Evolutionary conservation across 2,329 filamentous ascomycete genomes (phyloP).

Genomic region (Sclerotinia glacialis): DNA sequence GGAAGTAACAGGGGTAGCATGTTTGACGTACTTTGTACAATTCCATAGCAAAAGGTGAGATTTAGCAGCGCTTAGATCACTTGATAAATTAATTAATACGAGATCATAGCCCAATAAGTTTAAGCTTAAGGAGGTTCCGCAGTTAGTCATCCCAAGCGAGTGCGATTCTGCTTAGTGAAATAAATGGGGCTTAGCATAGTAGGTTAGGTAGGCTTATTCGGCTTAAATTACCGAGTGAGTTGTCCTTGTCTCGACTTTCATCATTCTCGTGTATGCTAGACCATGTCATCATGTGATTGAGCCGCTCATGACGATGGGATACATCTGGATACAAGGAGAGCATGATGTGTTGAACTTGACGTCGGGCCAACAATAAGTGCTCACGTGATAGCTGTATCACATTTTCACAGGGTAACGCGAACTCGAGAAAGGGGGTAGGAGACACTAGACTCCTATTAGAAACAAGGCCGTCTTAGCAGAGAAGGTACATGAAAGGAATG

Average conservation of each 20-base stretch:
- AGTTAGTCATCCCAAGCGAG: slow-evolving; percentile 2
- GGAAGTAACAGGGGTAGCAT: background rate
- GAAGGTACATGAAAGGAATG: too few species aligned
- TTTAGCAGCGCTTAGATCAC: background rate
- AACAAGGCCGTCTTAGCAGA: too few species aligned
- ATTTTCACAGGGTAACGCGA: too few species aligned
- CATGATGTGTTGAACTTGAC: too few species aligned
- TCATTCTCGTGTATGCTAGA: background rate
- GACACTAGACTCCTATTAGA: too few species aligned
- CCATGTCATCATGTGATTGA: background rate
- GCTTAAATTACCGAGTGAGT: background rate
- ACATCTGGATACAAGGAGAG: too few species aligned
- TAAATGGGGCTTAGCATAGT: background rate
- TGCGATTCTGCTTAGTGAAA: background rate
- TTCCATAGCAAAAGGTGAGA: background rate
- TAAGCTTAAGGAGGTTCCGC: slow-evolving; percentile 2
- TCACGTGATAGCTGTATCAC: too few species aligned
- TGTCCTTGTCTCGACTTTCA: too few species aligned
- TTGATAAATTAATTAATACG: background rate
- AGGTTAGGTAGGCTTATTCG: background rate
- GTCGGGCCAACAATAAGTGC: too few species aligned
- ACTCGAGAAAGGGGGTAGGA: too few species aligned
- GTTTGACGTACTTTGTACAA: background rate
- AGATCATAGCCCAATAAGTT: background rate
- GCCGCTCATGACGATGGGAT: background rate